Evolutionary conservation across 805 yeast species (phyloP).

Genomic region (Candida ipomoeae): DNA sequence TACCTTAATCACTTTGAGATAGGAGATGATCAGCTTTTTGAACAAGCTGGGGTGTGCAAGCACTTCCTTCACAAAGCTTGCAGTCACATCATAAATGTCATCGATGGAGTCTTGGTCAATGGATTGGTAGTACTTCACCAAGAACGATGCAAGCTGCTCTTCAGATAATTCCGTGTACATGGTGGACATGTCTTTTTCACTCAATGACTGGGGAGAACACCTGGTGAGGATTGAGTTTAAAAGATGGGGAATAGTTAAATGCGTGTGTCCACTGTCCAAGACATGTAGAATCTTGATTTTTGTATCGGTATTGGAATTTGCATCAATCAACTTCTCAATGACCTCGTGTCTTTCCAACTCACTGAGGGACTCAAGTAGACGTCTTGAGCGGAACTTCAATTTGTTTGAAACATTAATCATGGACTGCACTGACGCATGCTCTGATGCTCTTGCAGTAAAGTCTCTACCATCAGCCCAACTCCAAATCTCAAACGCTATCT

Average conservation of each 20-base stretch:
- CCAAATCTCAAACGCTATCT: slow-evolving; percentile 64
- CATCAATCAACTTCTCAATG: slow-evolving; percentile 57
- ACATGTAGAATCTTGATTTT: slow-evolving; percentile 63
- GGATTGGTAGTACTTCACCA: slow-evolving; percentile 58
- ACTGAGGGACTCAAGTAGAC: slow-evolving; percentile 59
- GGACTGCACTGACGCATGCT: slow-evolving; percentile 22
- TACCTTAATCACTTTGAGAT: slow-evolving; percentile 49
- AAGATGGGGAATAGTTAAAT: slow-evolving; percentile 64
- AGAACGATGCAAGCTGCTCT: slow-evolving; percentile 44
- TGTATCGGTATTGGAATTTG: slow-evolving; percentile 20
- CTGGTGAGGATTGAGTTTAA: slow-evolving; percentile 52
- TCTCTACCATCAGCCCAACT: slow-evolving; percentile 51
- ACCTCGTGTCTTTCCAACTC: slow-evolving; percentile 69
- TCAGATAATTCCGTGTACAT: slow-evolving; percentile 46
- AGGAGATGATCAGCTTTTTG: slow-evolving; percentile 46
- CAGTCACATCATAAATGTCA: slow-evolving; percentile 66
- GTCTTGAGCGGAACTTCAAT: slow-evolving; percentile 65
- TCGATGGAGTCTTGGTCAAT: slow-evolving; percentile 74
- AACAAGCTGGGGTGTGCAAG: slow-evolving; percentile 44
- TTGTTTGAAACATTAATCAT: slow-evolving; percentile 45
- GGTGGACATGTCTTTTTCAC: slow-evolving; percentile 40
- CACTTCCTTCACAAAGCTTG: slow-evolving; percentile 58
- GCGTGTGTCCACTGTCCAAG: slow-evolving; percentile 80
- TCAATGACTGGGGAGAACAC: slow-evolving; percentile 31
- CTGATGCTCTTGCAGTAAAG: slow-evolving; percentile 6